Base-by-base conservation (phyloP, 345 rosid species). In the Clarkia xantiana region DNA sequence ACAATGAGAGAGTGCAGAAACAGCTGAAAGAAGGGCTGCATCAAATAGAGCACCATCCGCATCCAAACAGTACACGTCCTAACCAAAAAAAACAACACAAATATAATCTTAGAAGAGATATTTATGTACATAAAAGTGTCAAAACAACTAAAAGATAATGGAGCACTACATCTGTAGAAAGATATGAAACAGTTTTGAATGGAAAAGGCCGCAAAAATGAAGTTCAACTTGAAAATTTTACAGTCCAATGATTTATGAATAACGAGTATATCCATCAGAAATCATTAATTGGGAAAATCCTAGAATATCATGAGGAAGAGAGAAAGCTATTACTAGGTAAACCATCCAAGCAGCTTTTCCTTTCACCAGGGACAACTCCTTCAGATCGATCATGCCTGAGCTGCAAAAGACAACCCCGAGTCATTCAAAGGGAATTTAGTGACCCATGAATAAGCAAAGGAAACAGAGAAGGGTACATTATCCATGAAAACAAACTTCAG, bases 331-430 rank as follows among this genome's bases (percentile, higher is more conserved):
- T 51, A 86, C 96, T 84, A 91, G 64, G 73, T 86, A 90, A 1
- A 67, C 86, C 93, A 90, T 76, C 97, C 89, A 90, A 56, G 98
- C 89, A 66, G 98, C 98, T 70, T 86, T 83, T 29, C 85, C 93
- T 64, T 82, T 75, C 58, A 91, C 75, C 58, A 83, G 54, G 47
- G 76, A 67, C 44, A 74, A 55, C 42, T 74, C 67, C 61, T 67
- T 67, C 29, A 67, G 51, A 48, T 67, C 34, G 22, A 67, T 67
- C 61, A 62, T 58, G 29, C 67, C 67, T 48, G 67, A 67, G 58
- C 71, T 62, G 67, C 65, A 67, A 50, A 17, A 58, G 53, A 41
- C 40, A 41, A 53, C 11, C 23, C 13, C 40, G 10, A 48, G 36
- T 45, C 0, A 18, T 14, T 47, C 17, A n/a, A 18, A 46, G 9